Evolutionary conservation across 169 alveolate species (phyloP), one percentile per base, ranked within the genome.

Genomic region (Cryptosporidium bovis): DNA sequence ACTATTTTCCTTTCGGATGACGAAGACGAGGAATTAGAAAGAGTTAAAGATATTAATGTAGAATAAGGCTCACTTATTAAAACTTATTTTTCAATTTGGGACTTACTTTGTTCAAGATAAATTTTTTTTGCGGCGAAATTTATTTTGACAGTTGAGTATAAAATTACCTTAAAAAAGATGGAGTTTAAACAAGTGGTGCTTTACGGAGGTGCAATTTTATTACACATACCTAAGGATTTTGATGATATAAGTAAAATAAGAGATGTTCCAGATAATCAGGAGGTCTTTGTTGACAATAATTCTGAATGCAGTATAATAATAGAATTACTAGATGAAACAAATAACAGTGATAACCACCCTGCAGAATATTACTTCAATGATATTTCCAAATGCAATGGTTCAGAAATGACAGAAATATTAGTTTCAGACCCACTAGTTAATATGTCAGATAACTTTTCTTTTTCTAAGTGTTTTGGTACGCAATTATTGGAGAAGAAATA

Each of bases 241-340:
- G 71, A 60, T 77, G 77, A 77, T 60, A 18, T 77, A 34, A 77
- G 87, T 60, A 60, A 77, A 40, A 56, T 77, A 40, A 77, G 87
- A 48, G 87, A 60, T 15, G 58, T 77, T 60, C 87, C 87, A 10
- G 71, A 62, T 60, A 62, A 77, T 60, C 87, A 77, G 36, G 87
- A 77, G 24, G 87, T 77, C 18, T 77, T 77, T 77, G 87, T 77
- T 60, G 87, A 77, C 33, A 27, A n/a, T 5, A 10, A 29, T 40
- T 77, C 87, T 8, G 87, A 77, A 60, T 44, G 87, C 64, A 77
- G 87, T 34, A 77, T 77, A 3, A 77, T 77, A 44, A 53, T 77
- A 20, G 87, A 77, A 48, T 27, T 77, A n/a, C 64, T 77, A 66
- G 77, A 77, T 40, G 27, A 18, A n/a, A 12, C 58, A 2, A 20